Evolutionary conservation across 1,284 basidiomycete species (phyloP).

Genomic region (Xerocomus amazonicus): DNA sequence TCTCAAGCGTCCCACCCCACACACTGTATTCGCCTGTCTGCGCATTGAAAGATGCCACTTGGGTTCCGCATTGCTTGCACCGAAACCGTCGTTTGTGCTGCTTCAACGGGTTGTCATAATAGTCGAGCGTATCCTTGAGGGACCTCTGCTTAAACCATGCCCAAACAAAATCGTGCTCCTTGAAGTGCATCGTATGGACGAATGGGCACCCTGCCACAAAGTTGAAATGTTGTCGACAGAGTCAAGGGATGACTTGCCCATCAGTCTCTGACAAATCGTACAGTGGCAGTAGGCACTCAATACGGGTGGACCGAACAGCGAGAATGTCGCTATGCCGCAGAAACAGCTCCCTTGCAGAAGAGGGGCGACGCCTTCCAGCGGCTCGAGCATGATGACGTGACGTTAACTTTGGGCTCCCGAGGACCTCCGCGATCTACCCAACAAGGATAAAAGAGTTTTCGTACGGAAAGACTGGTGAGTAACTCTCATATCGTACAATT

Average conservation of each 20-base stretch:
- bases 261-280: constrained; percentile 56
- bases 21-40: constrained; percentile 47
- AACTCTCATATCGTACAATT: too few species aligned
- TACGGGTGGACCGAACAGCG: constrained; percentile 44
- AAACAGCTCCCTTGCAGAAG: constrained; percentile 47
- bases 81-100: constrained; percentile 56
- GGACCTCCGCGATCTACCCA: too few species aligned
- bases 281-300: constrained; percentile 64
- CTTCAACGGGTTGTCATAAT: constrained; percentile 44
- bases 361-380: constrained; percentile 5
- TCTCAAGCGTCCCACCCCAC: constrained; percentile 52
- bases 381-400: constrained; percentile 15
- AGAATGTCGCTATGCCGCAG: constrained; percentile 47
- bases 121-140: constrained; percentile 37
- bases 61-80: constrained; percentile 56
- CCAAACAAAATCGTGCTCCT: constrained; percentile 49
- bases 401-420: too few species aligned
- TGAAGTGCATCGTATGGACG: constrained; percentile 58
- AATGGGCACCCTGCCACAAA: constrained; percentile 49
- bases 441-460: too few species aligned
- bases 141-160: constrained; percentile 36
- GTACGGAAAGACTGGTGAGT: background rate
- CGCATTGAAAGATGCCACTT: constrained; percentile 48
- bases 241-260: constrained; percentile 36
- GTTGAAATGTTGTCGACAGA: background rate